These are phyloP conservation scores for Stromatinia cepivora DNA, from an alignment of 2,329 filamentous ascomycete genomes.

Conservation along the genomic window DNA sequence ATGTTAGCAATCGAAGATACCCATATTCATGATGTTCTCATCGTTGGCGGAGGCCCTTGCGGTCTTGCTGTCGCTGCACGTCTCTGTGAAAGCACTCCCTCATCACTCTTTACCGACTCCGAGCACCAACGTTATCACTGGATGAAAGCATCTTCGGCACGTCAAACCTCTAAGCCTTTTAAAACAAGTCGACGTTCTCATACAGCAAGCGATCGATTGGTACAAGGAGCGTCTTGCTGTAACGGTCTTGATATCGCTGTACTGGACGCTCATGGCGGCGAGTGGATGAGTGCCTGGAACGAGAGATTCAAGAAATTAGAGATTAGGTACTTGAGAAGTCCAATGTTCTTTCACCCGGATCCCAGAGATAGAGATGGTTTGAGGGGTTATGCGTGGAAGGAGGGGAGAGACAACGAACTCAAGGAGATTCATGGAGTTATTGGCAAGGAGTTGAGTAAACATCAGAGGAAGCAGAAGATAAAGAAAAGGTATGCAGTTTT, in stretches of 20 bases:
- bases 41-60: constrained; percentile 70
- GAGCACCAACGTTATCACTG: constrained; percentile 79
- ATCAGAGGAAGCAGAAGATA: constrained; percentile 65
- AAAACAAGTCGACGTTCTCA: constrained; percentile 41
- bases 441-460: constrained; percentile 78
- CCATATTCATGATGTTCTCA: constrained; percentile 58
- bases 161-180: constrained; percentile 43
- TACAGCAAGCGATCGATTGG: constrained; percentile 41
- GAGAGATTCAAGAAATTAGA: constrained; percentile 65
- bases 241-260: constrained; percentile 53
- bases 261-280: constrained; percentile 61
- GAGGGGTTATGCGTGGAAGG: constrained; percentile 65
- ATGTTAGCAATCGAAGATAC: constrained; percentile 23
- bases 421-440: constrained; percentile 72
- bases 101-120: constrained; percentile 78
- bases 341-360: constrained; percentile 82
- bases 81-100: constrained; percentile 70
- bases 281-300: constrained; percentile 73
- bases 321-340: constrained; percentile 72
- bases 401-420: constrained; percentile 59
- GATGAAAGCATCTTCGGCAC: constrained; percentile 60
- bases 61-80: constrained; percentile 73
- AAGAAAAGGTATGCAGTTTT: constrained; percentile 46
- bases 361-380: constrained; percentile 73
- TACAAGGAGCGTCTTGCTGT: constrained; percentile 28